A percentile compares a stretch with the other conserved stretches of the same genome.
Conservation (phyloP, 257 asterid genomes). For the Fraxinus pennsylvanica region DNA sequence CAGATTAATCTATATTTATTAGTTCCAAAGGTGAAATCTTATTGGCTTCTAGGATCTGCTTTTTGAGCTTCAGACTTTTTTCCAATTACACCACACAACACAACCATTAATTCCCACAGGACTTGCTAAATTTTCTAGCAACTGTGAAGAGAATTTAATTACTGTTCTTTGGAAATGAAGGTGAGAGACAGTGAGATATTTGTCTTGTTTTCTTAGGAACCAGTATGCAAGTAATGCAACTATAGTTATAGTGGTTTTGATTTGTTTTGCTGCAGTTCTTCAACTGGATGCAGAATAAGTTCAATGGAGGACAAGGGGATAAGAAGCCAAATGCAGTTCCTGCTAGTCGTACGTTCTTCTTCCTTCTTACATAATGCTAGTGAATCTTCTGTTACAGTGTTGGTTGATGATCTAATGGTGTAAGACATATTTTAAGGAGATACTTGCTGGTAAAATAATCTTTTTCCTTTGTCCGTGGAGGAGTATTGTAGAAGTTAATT, state of each 20-base stretch:
- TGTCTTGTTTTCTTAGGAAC: not conserved
- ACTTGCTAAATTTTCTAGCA: not conserved
- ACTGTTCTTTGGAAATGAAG: constrained; percentile 47
- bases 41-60: constrained; percentile 66
- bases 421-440: not conserved
- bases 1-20: constrained; percentile 34
- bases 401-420: not conserved
- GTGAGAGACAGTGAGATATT: constrained; percentile 27
- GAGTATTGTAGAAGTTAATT: not conserved
- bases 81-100: not conserved
- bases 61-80: constrained; percentile 18
- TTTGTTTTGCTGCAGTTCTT: constrained; percentile 50
- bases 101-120: not conserved
- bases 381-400: not conserved
- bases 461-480: not conserved
- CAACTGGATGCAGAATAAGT: constrained; percentile 60
- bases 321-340: constrained; percentile 27
- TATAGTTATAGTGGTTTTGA: not conserved
- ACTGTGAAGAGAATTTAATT: constrained; percentile 18
- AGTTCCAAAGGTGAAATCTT: constrained; percentile 49
- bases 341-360: constrained; percentile 33
- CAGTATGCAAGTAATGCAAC: not conserved
- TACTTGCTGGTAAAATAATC: not conserved
- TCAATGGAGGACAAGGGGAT: constrained; percentile 42
- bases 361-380: not conserved